Evolutionary conservation across 192 early-diverging fungal species (phyloP).

Genomic region (Podila clonocystis): DNA sequence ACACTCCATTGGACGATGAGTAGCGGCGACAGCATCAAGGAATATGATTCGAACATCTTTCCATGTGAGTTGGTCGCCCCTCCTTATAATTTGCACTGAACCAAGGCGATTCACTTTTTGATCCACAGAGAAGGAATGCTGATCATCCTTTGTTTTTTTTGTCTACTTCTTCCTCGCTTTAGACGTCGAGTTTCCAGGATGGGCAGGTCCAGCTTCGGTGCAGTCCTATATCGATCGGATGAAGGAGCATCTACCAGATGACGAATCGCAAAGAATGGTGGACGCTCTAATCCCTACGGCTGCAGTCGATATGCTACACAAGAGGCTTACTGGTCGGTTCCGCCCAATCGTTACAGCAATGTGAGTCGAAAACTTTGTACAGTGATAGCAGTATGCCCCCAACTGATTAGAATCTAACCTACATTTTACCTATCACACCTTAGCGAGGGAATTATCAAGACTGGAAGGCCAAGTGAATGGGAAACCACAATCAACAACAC

Average conservation of each 20-base stretch:
- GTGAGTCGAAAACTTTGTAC: conserved; percentile 25
- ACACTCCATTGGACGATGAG: too few species aligned
- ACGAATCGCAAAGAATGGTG: conserved; percentile 3
- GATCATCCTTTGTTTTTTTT: background rate
- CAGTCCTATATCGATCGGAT: conserved; percentile 2
- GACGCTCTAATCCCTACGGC: conserved; percentile 16
- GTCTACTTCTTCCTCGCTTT: background rate
- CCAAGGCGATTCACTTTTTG: too few species aligned
- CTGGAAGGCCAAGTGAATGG: too few species aligned
- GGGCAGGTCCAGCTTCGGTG: conserved; percentile 9
- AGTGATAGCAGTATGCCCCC: background rate
- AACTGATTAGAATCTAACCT: too few species aligned
- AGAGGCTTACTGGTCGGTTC: conserved; percentile 19
- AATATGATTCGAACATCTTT: too few species aligned
- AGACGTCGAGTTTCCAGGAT: conserved; percentile 28
- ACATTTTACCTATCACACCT: too few species aligned
- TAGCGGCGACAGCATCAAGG: too few species aligned
- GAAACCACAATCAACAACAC: too few species aligned
- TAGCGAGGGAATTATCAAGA: too few species aligned
- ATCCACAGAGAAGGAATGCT: too few species aligned
- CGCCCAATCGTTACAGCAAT: conserved; percentile 4
- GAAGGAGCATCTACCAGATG: conserved; percentile 3
- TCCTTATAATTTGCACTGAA: too few species aligned
- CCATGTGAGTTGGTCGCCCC: too few species aligned
- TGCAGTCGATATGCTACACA: conserved; percentile 17